Evolutionary conservation across 2,329 filamentous ascomycete species (phyloP).

Genomic region (Geosmithia morbida): DNA sequence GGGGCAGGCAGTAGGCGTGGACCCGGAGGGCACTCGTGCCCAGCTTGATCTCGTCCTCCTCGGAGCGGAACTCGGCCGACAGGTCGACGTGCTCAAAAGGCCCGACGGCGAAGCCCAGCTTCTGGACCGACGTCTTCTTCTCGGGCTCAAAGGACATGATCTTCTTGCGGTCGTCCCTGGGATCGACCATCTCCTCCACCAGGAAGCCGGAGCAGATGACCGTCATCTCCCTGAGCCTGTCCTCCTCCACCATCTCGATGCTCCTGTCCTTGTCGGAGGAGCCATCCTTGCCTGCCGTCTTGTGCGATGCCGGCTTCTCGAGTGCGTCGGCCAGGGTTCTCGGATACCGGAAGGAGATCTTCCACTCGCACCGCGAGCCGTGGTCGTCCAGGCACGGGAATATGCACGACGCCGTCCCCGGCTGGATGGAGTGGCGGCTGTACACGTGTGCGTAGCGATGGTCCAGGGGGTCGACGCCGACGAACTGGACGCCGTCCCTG

Average conservation of each 20-base stretch:
- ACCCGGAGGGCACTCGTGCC: slow-evolving; percentile 79
- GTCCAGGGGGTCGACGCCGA: slow-evolving; percentile 69
- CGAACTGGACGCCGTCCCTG: slow-evolving; percentile 82
- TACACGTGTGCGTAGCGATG: slow-evolving; percentile 82
- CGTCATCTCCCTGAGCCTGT: slow-evolving; percentile 75
- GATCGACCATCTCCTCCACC: slow-evolving; percentile 68
- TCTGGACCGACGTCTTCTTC: slow-evolving; percentile 65
- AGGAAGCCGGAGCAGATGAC: slow-evolving; percentile 85
- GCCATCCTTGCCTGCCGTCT: slow-evolving; percentile 17
- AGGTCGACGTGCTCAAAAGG: slow-evolving; percentile 91
- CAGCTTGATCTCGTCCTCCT: slow-evolving; percentile 83
- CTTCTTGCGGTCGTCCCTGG: slow-evolving; percentile 67
- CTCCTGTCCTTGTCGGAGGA: slow-evolving; percentile 24
- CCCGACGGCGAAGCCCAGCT: slow-evolving; percentile 86
- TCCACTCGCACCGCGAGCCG: slow-evolving; percentile 71
- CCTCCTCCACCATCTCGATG: slow-evolving; percentile 51
- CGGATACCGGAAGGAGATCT: slow-evolving; percentile 74
- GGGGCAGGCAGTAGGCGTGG: slow-evolving; percentile 81
- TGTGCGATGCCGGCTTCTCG: slow-evolving; percentile 21
- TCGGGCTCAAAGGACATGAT: slow-evolving; percentile 72
- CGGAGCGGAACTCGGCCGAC: slow-evolving; percentile 69
- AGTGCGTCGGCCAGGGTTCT: slow-evolving; percentile 72
- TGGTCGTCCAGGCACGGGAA: slow-evolving; percentile 91
- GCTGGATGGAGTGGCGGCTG: slow-evolving; percentile 65
- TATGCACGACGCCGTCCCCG: slow-evolving; percentile 69